phyloP scores from a whole-genome alignment of 805 yeast genomes.

The Monosporozyma solicola region DNA sequence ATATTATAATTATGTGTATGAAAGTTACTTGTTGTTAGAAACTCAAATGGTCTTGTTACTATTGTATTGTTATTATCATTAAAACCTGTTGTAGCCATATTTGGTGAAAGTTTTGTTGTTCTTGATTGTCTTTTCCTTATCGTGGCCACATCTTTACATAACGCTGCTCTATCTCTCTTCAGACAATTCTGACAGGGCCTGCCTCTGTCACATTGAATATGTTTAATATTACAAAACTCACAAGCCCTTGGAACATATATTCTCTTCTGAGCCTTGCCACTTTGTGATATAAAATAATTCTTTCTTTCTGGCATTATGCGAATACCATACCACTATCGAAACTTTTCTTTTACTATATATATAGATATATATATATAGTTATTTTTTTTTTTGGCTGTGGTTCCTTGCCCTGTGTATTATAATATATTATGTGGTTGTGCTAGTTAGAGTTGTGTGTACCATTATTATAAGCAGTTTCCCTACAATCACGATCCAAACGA shows the following conservation, averaged over 20 bases:
- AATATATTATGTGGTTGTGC: no score
- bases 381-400: no score
- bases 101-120: not conserved
- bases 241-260: slow-evolving; percentile 65
- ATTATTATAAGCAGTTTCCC: no score
- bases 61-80: not conserved
- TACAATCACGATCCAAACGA: no score
- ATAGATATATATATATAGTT: no score
- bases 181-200: slow-evolving; percentile 68
- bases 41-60: not conserved
- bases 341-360: no score
- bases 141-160: slow-evolving; percentile 41
- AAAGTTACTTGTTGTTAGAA: no score
- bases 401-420: no score
- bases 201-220: slow-evolving; percentile 56
- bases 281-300: not conserved
- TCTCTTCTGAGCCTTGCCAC: slow-evolving; percentile 32
- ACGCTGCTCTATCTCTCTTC: slow-evolving; percentile 46
- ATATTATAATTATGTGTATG: no score
- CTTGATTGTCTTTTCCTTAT: slow-evolving; percentile 3
- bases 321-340: not conserved
- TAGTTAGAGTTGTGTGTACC: no score
- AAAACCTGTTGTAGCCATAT: not conserved
- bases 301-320: not conserved
- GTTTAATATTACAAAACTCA: slow-evolving; percentile 62